Evolutionary conservation across 805 yeast genomes (phyloP), one percentile per base, ranked within the genome.

Genomic region (Zygosaccharomyces kombuchaensis): DNA sequence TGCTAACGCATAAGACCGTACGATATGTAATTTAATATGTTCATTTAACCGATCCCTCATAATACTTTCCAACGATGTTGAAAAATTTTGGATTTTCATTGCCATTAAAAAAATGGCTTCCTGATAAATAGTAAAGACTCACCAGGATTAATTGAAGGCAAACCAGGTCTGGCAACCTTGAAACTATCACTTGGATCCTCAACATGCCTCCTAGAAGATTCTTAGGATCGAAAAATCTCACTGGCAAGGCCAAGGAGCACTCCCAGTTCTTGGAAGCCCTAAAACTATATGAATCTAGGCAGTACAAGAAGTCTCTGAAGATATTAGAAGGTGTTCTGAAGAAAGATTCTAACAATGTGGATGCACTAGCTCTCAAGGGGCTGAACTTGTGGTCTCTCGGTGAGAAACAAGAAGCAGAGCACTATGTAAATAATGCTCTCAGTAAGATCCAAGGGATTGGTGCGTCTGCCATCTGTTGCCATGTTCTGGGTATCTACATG

Each of bases 351-450:
- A 73, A 71, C 41, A 89, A 87, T 64, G 83, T 89, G 22, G 95
- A 87, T 58, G 80, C 95, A 2, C 68, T 86, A 45, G 87, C 96
- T 2, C 73, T 93, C 58, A 91, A 91, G 66, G 98, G 95, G 1
- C 72, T 95, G 43, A 70, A 80, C 46, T 68, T 82, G 50, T 72
- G 73, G 60, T 76, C 77, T 52, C 57, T 78, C 38, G 80, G 82
- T 42, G 81, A 80, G 56, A 71, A 74, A 47, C 68, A 69, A 1
- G 95, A 87, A 44, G 89, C 89, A 1, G 80, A 75, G 42, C 59
- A 74, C 0, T 77, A 78, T 55, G 77, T 89, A 43, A 54, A 66
- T 32, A 79, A 77, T 58, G 95, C 95, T 0, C 52, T 82, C 19
- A 69, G 72, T 27, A 80, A 80, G 54, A 82, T 78, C 30, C 70